Conservation (phyloP, 2,329 filamentous ascomycete genomes). For the Ceratocystis eucalypticola region DNA sequence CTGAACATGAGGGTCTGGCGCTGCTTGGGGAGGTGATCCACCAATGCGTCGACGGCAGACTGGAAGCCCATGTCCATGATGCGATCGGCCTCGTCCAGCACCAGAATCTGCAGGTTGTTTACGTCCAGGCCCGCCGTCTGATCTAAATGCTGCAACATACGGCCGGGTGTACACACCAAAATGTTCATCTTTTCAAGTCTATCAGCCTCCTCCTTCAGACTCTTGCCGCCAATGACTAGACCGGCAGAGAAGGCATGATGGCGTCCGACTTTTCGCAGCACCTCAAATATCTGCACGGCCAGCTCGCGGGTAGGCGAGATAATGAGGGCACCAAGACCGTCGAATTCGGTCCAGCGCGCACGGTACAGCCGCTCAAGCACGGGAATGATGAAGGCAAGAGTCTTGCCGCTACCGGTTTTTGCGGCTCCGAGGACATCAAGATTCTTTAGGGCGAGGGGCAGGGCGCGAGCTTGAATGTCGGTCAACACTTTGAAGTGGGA, state of each 20-base stretch:
- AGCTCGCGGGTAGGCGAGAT: conserved; percentile 90
- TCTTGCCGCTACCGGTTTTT: conserved; percentile 93
- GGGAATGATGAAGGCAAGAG: conserved; percentile 80
- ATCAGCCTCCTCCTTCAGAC: conserved; percentile 71
- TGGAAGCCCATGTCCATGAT: conserved; percentile 98
- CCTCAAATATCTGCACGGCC: conserved; percentile 93
- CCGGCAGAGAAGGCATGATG: conserved; percentile 87
- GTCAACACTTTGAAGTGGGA: conserved; percentile 85
- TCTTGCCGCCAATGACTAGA: conserved; percentile 87
- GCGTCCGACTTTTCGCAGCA: conserved; percentile 76
- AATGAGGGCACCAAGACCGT: conserved; percentile 84
- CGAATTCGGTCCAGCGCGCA: conserved; percentile 74
- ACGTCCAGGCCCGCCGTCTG: conserved; percentile 84
- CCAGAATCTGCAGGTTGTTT: conserved; percentile 80
- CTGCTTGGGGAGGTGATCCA: conserved; percentile 75
- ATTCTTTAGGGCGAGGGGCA: conserved; percentile 74
- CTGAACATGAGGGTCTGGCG: conserved; percentile 91
- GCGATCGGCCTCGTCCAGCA: conserved; percentile 88
- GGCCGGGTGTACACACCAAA: conserved; percentile 82
- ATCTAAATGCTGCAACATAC: conserved; percentile 90
- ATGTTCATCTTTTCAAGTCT: conserved; percentile 89
- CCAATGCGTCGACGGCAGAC: conserved; percentile 73
- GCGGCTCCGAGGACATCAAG: conserved; percentile 84
- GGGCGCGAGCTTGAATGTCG: conserved; percentile 80
- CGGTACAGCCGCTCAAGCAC: conserved; percentile 87